A percentile compares a stretch with the other conserved stretches of the same genome.
These are phyloP conservation scores for Copromyces sp. DNA, from an alignment of 495 filamentous ascomycete genomes.

Conservation along the genomic window DNA sequence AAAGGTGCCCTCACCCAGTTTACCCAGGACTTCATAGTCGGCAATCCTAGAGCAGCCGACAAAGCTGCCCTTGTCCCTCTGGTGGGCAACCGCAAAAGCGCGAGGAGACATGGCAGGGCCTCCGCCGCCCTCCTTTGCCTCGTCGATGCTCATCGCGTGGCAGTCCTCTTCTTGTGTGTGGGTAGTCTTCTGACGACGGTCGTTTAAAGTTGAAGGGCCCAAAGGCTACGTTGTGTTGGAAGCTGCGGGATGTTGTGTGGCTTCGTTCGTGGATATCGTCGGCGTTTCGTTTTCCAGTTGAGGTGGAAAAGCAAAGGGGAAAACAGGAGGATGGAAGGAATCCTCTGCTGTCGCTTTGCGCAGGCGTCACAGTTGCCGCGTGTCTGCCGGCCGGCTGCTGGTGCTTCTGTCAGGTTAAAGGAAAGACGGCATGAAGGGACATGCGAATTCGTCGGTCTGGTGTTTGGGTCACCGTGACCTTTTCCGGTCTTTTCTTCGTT, in stretches of 20 bases:
- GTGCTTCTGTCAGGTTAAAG: neutral
- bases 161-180: neutral
- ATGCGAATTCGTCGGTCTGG: neutral
- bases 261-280: neutral
- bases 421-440: neutral
- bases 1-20: constrained; percentile 96
- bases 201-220: neutral
- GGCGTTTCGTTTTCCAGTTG: neutral
- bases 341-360: neutral
- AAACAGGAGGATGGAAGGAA: neutral
- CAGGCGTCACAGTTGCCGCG: neutral
- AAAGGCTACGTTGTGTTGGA: neutral
- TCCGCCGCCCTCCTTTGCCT: constrained; percentile 5
- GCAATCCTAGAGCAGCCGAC: constrained; percentile 76
- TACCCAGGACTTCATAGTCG: constrained; percentile 80
- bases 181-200: neutral
- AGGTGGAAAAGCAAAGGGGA: neutral
- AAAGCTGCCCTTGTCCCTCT: constrained; percentile 47
- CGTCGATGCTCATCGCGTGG: constrained; percentile 17
- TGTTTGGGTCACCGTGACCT: neutral
- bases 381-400: neutral
- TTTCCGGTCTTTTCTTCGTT: neutral
- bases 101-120: constrained; percentile 25
- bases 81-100: constrained; percentile 35
- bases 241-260: neutral